phyloP scores from a whole-genome alignment of 306 rosid species.

The Dalbergia cultrata region DNA sequence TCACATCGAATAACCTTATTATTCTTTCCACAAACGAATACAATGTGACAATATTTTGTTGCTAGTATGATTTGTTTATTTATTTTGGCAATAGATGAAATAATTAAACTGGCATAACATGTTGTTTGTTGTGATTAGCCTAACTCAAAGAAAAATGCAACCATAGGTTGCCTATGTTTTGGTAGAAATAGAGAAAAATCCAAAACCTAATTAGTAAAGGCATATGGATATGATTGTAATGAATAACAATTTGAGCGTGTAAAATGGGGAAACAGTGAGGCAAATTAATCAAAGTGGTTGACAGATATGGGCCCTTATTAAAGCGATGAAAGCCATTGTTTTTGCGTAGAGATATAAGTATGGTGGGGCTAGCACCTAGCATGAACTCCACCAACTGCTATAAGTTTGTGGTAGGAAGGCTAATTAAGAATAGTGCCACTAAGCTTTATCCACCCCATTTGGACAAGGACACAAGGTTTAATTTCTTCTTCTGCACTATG shows the following conservation, averaged over 20 bases:
- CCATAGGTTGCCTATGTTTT: neutral
- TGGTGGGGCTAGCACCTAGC: conserved; percentile 38
- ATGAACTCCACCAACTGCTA: conserved; percentile 44
- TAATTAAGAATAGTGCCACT: conserved; percentile 31
- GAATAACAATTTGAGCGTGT: conserved; percentile 13
- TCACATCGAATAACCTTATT: neutral
- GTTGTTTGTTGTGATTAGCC: conserved; percentile 6
- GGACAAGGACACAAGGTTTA: conserved; percentile 33
- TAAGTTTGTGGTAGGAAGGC: conserved; percentile 42
- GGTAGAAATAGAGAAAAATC: neutral
- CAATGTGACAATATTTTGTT: neutral
- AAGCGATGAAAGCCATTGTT: conserved; percentile 32
- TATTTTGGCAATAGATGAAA: neutral
- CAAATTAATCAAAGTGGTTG: conserved; percentile 45
- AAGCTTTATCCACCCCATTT: conserved; percentile 44
- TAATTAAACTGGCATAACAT: neutral
- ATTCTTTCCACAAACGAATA: neutral
- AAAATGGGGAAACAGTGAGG: conserved; percentile 12
- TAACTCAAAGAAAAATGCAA: neutral
- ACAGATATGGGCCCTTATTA: conserved; percentile 31
- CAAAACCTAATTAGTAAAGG: conserved; percentile 31
- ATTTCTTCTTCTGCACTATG: conserved; percentile 39
- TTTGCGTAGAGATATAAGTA: conserved; percentile 33
- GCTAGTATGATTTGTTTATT: neutral
- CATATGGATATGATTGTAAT: conserved; percentile 1